phyloP scores from a whole-genome alignment of 208 protist genomes.

The Naegleria lovaniensis region DNA sequence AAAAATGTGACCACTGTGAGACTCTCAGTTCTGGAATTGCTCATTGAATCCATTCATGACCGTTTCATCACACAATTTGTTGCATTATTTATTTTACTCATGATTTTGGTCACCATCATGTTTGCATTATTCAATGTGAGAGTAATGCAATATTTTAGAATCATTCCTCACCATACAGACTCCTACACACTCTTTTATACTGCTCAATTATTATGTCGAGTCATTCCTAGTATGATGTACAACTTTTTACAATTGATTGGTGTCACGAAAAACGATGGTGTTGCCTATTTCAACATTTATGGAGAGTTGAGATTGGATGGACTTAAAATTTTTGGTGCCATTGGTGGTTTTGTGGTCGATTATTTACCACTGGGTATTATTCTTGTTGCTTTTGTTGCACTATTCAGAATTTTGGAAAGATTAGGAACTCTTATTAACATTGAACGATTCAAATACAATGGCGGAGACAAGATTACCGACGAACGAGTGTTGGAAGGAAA shows the following conservation, averaged over 20 bases:
- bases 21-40: not conserved
- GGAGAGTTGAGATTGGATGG: not conserved
- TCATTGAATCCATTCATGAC: not conserved
- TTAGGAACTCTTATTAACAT: not conserved
- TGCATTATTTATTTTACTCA: not conserved
- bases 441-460: not conserved
- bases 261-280: not conserved
- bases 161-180: not conserved
- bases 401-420: not conserved
- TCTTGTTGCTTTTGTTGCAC: not conserved
- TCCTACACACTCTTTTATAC: not conserved
- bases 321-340: not conserved
- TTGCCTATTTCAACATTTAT: not conserved
- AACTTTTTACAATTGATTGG: constrained; percentile 16
- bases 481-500: not conserved
- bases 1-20: not conserved
- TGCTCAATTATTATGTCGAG: constrained; percentile 5
- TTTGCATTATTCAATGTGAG: not conserved
- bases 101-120: not conserved
- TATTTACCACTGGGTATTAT: not conserved
- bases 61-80: not conserved
- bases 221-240: not conserved
- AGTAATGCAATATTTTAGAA: not conserved
- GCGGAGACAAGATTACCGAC: not conserved
- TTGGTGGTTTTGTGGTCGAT: not conserved